Evolutionary conservation across 1,284 basidiomycete species (phyloP), one percentile per base, ranked within the genome.

Genomic region (Rhodotorula sp.): DNA sequence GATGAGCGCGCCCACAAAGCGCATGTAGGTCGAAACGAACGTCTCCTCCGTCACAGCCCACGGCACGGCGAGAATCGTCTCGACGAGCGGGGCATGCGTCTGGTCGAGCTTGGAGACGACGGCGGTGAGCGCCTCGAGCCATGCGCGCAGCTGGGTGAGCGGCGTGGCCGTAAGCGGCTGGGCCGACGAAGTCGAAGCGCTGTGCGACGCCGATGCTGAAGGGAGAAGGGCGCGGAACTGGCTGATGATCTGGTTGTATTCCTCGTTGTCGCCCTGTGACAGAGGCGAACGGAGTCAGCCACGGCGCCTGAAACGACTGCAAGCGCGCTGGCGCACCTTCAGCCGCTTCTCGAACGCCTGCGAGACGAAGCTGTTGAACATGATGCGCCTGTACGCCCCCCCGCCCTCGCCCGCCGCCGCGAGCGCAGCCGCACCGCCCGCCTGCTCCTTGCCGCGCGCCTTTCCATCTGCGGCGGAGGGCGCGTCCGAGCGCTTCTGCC

Each of bases 1-100:
- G 75, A 97, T 88, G 51, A 99, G 87, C 83, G 95, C 92, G 57
- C 92, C 92, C 58, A 94, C 88, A 80, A 97, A 97, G 37, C 90
- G 87, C 37, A 89, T 89, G 81, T 94, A 97, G 22, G 89, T 88
- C 81, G 89, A 90, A 64, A 94, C 93, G 77, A 95, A 92, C 32
- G 85, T 83, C 57, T 87, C 87, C 77, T 95, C 92, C 83, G 93
- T 88, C 12, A 89, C 90, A 12, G 91, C 90, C 97, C 97, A 99
- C 12, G 94, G 93, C 77, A 97, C 85, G 70, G 86, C 87, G 68
- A 97, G 85, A 71, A 99, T 89, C 41, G 93, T 92, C 71, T 95
- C 89, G 46, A 98, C 90, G 32, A 99, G 87, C 0, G 88, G 81
- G n/a, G 88, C 84, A 80, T 99, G 95, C 8, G 87, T 85, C 53